These are phyloP conservation scores for Yamadazyma buinensis DNA, from an alignment of 1,139 yeast species.

Conservation along the genomic window DNA sequence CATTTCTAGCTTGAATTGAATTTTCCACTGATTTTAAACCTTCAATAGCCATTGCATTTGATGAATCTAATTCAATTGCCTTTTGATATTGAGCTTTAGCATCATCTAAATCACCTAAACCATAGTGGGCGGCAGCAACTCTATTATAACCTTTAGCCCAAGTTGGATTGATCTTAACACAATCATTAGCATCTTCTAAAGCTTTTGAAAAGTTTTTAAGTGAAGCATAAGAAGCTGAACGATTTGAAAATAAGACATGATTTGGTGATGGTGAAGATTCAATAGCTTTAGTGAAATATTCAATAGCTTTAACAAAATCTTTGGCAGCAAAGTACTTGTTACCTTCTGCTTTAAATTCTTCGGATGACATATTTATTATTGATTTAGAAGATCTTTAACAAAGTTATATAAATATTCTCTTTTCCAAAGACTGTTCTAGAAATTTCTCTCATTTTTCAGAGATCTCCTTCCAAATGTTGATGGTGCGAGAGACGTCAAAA, in stretches of 20 bases:
- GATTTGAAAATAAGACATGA: constrained; percentile 87
- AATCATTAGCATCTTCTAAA: constrained; percentile 75
- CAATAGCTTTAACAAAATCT: constrained; percentile 77
- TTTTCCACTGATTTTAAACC: constrained; percentile 72
- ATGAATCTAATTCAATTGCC: constrained; percentile 78
- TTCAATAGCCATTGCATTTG: constrained; percentile 81
- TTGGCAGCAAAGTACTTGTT: constrained; percentile 89
- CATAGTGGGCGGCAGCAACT: constrained; percentile 89
- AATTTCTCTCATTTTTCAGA: constrained; percentile 1
- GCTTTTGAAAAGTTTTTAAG: constrained; percentile 71
- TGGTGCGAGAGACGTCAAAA: no score
- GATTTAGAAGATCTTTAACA: not conserved
- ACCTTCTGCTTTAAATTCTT: constrained; percentile 77
- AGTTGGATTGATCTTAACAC: constrained; percentile 70
- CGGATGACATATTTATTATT: constrained; percentile 46
- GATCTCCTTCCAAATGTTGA: no score
- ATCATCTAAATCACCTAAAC: constrained; percentile 71
- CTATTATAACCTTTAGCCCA: constrained; percentile 98
- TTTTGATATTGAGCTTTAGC: constrained; percentile 69
- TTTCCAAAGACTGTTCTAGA: constrained; percentile 4
- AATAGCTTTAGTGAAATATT: constrained; percentile 79
- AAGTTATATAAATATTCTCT: not conserved
- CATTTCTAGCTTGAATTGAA: constrained; percentile 41
- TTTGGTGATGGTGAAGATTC: constrained; percentile 78
- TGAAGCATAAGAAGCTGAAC: constrained; percentile 91